phyloP scores from a whole-genome alignment of 2,329 filamentous ascomycete species.

The Venturia nashicola region DNA sequence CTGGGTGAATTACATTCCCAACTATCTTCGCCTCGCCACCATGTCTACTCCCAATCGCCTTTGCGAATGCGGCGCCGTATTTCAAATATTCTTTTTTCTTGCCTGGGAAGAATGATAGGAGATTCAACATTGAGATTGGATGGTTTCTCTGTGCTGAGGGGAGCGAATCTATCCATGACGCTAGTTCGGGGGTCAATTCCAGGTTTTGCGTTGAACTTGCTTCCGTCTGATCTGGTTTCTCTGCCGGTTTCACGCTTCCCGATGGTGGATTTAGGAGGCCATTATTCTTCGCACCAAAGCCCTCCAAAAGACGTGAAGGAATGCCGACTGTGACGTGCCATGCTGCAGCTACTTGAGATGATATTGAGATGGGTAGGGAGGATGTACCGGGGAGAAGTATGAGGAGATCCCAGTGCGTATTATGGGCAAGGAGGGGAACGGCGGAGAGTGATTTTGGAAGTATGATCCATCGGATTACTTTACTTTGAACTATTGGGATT shows the following conservation, averaged over 20 bases:
- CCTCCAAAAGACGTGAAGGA: conserved; percentile 27
- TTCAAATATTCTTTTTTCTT: conserved; percentile 42
- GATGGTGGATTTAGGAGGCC: conserved; percentile 25
- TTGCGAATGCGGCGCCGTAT: conserved; percentile 44
- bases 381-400: conserved; percentile 27
- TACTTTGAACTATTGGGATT: conserved; percentile 30
- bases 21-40: conserved; percentile 51
- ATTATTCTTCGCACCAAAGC: conserved; percentile 26
- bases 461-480: conserved; percentile 38
- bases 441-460: conserved; percentile 31
- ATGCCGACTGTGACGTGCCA: conserved; percentile 31
- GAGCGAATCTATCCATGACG: conserved; percentile 33
- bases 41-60: conserved; percentile 36
- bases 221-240: conserved; percentile 18
- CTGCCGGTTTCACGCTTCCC: conserved; percentile 19
- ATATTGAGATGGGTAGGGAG: conserved; percentile 18
- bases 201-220: conserved; percentile 25
- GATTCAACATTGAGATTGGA: conserved; percentile 51
- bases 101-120: conserved; percentile 43
- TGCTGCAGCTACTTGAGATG: conserved; percentile 17
- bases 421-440: conserved; percentile 26
- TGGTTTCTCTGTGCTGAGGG: conserved; percentile 17
- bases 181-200: conserved; percentile 40
- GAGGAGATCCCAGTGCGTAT: conserved; percentile 36
- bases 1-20: conserved; percentile 34